Evolutionary conservation across 2,329 filamentous ascomycete species (phyloP).

Genomic region (Ophiostoma australiae): DNA sequence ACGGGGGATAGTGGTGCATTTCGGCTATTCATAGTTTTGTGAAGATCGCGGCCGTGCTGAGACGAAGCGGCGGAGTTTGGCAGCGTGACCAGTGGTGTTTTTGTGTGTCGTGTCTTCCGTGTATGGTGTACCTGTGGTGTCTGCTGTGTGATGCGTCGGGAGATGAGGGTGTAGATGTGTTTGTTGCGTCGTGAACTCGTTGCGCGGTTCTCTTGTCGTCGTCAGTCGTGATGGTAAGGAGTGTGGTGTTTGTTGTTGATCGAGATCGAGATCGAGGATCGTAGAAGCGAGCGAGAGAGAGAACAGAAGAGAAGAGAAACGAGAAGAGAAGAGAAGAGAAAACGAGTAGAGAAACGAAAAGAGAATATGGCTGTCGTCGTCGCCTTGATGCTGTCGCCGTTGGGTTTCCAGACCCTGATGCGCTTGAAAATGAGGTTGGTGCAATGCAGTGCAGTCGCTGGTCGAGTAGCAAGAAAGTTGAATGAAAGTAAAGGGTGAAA

Average conservation of each 20-base stretch:
- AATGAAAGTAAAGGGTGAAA: not conserved
- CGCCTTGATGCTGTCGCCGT: not conserved
- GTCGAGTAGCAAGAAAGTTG: not conserved
- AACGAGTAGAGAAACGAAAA: not conserved
- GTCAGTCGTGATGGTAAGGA: conserved; percentile 6
- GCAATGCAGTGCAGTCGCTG: not conserved
- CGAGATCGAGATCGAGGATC: not conserved
- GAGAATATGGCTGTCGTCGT: not conserved
- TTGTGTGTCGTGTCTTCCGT: not conserved
- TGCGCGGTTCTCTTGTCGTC: not conserved
- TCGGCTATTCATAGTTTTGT: conserved; percentile 60
- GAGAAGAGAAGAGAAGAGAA: not conserved
- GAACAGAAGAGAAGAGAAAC: not conserved
- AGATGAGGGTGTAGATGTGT: not conserved
- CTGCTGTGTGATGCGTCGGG: not conserved
- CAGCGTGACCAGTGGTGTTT: not conserved
- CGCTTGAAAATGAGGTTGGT: not conserved
- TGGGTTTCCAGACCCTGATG: conserved; percentile 12
- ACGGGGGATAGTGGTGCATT: conserved; percentile 76
- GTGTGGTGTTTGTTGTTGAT: not conserved
- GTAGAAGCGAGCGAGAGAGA: not conserved
- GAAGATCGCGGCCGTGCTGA: conserved; percentile 13
- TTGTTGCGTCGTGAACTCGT: not conserved
- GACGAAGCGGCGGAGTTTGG: conserved; percentile 3
- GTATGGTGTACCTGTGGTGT: not conserved